Percentiles rank a stretch among this genome's conserved stretches.
Evolutionary conservation across 306 rosid species (phyloP).

Genomic region (Canavalia ensiformis): DNA sequence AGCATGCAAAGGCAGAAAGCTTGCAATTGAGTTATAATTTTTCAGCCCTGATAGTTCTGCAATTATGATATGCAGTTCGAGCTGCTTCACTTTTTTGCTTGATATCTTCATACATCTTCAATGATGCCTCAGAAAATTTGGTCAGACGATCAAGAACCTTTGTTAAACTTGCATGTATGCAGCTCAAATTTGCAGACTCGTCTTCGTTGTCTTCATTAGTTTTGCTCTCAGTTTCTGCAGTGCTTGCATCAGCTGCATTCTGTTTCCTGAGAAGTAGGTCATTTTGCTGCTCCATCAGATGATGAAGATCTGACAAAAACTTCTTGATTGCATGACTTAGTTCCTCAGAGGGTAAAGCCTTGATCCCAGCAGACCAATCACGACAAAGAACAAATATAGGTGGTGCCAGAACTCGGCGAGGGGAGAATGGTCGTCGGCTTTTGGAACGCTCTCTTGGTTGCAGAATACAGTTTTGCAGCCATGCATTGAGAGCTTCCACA

Average conservation of each 20-base stretch:
- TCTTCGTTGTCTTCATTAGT: slow-evolving; percentile 51
- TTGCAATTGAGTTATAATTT: slow-evolving; percentile 30
- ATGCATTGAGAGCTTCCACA: slow-evolving; percentile 80
- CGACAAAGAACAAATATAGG: slow-evolving; percentile 88
- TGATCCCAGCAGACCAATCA: slow-evolving; percentile 84
- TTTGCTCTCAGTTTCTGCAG: slow-evolving; percentile 61
- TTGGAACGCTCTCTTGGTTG: slow-evolving; percentile 80
- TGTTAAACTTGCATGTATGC: slow-evolving; percentile 72
- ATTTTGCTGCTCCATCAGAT: slow-evolving; percentile 61
- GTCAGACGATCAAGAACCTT: slow-evolving; percentile 82
- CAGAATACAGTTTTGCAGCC: slow-evolving; percentile 85
- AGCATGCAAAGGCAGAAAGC: slow-evolving; percentile 11
- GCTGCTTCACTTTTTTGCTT: slow-evolving; percentile 82
- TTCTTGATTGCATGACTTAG: slow-evolving; percentile 72
- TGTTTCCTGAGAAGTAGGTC: slow-evolving; percentile 58
- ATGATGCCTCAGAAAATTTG: slow-evolving; percentile 87
- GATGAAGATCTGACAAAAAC: slow-evolving; percentile 69
- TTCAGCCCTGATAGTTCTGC: slow-evolving; percentile 51
- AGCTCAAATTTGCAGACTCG: slow-evolving; percentile 63
- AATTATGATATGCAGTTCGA: slow-evolving; percentile 63
- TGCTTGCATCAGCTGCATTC: slow-evolving; percentile 54
- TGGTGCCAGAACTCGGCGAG: slow-evolving; percentile 82
- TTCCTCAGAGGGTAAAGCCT: slow-evolving; percentile 79
- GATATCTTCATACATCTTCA: slow-evolving; percentile 91
- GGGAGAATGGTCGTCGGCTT: slow-evolving; percentile 82